These are phyloP conservation scores for Cucurbita pepo DNA, from an alignment of 306 rosid species.

Conservation along the genomic window DNA sequence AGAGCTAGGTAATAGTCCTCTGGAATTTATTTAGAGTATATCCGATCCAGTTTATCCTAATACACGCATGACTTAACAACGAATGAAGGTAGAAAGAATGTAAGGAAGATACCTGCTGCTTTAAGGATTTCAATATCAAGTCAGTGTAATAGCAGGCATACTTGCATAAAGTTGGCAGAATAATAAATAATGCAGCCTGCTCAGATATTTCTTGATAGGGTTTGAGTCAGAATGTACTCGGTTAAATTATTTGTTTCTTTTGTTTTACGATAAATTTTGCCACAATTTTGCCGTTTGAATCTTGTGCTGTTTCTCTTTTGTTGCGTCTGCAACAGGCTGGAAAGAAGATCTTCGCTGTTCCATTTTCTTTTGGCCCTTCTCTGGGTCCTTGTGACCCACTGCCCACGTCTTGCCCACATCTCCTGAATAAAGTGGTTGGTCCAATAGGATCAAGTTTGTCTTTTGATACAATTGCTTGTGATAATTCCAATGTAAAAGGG, in stretches of 20 bases:
- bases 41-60: neutral
- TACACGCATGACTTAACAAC: neutral
- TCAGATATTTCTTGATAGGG: neutral
- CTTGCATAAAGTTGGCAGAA: neutral
- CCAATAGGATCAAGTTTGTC: neutral
- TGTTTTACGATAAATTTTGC: neutral
- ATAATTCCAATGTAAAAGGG: neutral
- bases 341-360: neutral
- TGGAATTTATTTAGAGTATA: neutral
- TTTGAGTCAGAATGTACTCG: neutral
- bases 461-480: neutral
- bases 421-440: constrained; percentile 1
- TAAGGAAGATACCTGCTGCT: neutral
- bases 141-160: neutral
- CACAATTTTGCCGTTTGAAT: neutral
- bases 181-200: neutral
- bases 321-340: neutral
- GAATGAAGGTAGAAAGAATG: neutral
- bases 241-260: neutral
- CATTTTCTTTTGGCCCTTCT: neutral
- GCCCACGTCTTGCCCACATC: neutral
- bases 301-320: neutral
- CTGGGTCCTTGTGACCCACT: constrained; percentile 2
- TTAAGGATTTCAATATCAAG: neutral
- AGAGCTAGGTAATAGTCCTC: neutral